A percentile compares a stretch with the other conserved stretches of the same genome.
These are phyloP conservation scores for Tricholoma flavovirens DNA, from an alignment of 768 basidiomycete species.

Conservation along the genomic window DNA sequence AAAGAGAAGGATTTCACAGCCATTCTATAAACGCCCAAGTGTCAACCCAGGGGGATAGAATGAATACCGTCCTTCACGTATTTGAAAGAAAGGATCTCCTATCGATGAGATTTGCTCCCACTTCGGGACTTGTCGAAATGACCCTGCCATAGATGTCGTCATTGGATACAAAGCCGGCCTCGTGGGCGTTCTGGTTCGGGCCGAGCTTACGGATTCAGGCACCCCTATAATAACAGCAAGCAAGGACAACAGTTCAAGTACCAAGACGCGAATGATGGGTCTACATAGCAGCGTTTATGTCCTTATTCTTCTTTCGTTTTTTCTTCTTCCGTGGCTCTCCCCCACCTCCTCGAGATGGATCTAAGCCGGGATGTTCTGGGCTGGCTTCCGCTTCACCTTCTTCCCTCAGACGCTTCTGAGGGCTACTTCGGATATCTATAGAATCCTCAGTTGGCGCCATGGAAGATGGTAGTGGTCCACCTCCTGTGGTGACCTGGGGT, in stretches of 20 bases:
- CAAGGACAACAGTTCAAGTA: neutral
- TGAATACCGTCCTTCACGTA: too few species aligned
- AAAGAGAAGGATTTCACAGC: too few species aligned
- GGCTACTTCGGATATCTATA: neutral
- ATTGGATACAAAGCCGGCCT: too few species aligned
- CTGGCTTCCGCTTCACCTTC: slow-evolving; percentile 10
- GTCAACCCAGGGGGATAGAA: too few species aligned
- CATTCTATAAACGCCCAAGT: too few species aligned
- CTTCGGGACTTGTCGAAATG: neutral
- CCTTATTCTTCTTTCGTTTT: slow-evolving; percentile 21
- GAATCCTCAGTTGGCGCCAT: neutral
- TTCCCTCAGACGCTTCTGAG: slow-evolving; percentile 18
- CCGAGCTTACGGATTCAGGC: too few species aligned
- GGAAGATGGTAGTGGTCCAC: neutral
- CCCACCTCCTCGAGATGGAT: neutral
- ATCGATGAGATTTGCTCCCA: too few species aligned
- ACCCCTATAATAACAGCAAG: neutral
- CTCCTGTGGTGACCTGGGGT: neutral
- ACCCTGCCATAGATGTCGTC: too few species aligned
- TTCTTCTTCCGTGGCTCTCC: slow-evolving; percentile 24
- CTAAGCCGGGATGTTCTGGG: neutral
- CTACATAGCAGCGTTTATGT: neutral
- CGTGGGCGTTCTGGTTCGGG: too few species aligned
- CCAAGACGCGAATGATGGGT: neutral
- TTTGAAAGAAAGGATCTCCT: neutral